Conservation (phyloP, 371 early-diverging fungal genomes). For the Saksenaea oblongispora region DNA sequence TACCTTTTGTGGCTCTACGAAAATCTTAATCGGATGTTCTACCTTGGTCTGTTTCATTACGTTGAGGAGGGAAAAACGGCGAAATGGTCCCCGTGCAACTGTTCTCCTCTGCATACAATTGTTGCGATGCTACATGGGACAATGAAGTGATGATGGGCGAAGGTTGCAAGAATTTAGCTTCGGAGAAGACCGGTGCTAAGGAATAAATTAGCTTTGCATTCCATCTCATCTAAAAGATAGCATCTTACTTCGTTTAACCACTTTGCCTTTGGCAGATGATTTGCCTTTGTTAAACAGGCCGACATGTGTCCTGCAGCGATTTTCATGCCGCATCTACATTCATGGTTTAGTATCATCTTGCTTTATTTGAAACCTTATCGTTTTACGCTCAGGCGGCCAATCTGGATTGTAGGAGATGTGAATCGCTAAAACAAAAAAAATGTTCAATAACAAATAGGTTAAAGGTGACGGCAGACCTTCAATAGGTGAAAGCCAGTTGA, state of each 20-base stretch:
- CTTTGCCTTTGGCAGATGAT: slow-evolving; percentile 28
- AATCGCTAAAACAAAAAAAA: slow-evolving; percentile 26
- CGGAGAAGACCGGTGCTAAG: slow-evolving; percentile 22
- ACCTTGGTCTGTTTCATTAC: not conserved
- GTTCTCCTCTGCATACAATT: not conserved
- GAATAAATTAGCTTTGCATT: no score
- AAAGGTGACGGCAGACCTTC: slow-evolving; percentile 11
- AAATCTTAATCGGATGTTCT: no score
- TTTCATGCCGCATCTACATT: not conserved
- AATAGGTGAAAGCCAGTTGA: slow-evolving; percentile 20
- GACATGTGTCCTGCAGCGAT: not conserved
- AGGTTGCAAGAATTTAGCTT: slow-evolving; percentile 15
- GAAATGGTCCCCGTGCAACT: not conserved
- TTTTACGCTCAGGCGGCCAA: slow-evolving; percentile 28
- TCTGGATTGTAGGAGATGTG: slow-evolving; percentile 32
- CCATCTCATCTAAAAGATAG: no score
- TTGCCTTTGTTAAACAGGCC: slow-evolving; percentile 42
- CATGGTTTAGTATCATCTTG: not conserved
- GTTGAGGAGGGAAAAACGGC: not conserved
- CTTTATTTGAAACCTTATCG: not conserved
- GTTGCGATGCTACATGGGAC: not conserved
- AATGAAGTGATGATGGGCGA: not conserved
- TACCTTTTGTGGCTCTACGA: no score
- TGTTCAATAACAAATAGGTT: not conserved
- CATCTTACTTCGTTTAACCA: not conserved